A percentile compares a stretch with the other conserved stretches of the same genome.
Evolutionary conservation across 768 basidiomycete genomes (phyloP).

Genomic region (Amanita exitialis): DNA sequence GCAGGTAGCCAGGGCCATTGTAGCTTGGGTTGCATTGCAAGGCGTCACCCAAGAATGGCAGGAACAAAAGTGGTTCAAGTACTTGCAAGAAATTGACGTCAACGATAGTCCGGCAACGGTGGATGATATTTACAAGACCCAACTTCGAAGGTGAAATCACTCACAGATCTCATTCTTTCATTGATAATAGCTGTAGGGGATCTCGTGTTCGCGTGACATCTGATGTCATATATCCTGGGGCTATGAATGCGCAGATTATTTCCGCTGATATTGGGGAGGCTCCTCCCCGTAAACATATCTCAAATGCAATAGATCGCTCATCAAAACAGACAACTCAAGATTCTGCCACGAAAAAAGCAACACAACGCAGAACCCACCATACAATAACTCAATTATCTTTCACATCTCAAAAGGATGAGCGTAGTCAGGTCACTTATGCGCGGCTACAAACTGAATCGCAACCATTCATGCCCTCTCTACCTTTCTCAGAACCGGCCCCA

Average conservation of each 20-base stretch:
- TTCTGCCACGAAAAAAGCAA: background rate
- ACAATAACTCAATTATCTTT: background rate
- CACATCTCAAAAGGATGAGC: background rate
- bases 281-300: slow-evolving; percentile 16
- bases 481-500: slow-evolving; percentile 6
- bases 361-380: background rate
- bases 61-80: slow-evolving; percentile 57
- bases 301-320: background rate
- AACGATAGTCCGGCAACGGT: slow-evolving; percentile 29
- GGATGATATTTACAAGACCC: slow-evolving; percentile 12
- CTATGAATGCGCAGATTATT: slow-evolving; percentile 58
- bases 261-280: slow-evolving; percentile 75
- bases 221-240: slow-evolving; percentile 58
- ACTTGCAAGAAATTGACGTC: slow-evolving; percentile 58
- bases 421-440: background rate
- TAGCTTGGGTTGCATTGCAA: slow-evolving; percentile 76
- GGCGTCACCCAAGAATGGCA: slow-evolving; percentile 77
- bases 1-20: slow-evolving; percentile 58
- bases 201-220: slow-evolving; percentile 68
- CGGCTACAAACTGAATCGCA: background rate
- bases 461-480: slow-evolving; percentile 4
- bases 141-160: slow-evolving; percentile 23
- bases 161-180: background rate
- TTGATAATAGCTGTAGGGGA: slow-evolving; percentile 16
- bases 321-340: background rate